phyloP scores from a whole-genome alignment of 192 early-diverging fungal species.

The Podila epigama region DNA sequence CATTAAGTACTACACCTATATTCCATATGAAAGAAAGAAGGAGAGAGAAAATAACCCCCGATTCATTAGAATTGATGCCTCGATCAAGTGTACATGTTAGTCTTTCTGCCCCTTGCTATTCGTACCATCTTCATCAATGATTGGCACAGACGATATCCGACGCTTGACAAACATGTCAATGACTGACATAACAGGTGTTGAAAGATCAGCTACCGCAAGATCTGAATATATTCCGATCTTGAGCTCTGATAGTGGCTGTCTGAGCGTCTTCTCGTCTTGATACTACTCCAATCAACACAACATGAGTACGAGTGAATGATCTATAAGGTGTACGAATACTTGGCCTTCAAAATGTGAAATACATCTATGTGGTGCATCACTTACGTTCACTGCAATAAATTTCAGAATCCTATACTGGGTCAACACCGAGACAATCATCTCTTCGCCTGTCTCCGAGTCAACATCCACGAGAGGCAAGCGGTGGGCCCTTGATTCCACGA shows the following conservation, averaged over 20 bases:
- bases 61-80: too few species aligned
- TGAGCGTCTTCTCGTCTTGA: slow-evolving; percentile 67
- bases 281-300: too few species aligned
- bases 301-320: too few species aligned
- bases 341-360: too few species aligned
- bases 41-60: too few species aligned
- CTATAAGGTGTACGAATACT: too few species aligned
- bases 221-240: slow-evolving; percentile 90
- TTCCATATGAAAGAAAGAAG: not conserved
- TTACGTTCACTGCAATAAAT: slow-evolving; percentile 86
- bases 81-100: too few species aligned
- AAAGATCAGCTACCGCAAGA: slow-evolving; percentile 79
- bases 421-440: slow-evolving; percentile 92
- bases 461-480: slow-evolving; percentile 90
- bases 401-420: slow-evolving; percentile 89
- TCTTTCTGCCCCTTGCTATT: not conserved
- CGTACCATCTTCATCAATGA: slow-evolving; percentile 84
- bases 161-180: slow-evolving; percentile 92
- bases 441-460: slow-evolving; percentile 73
- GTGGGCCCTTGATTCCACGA: slow-evolving; percentile 86
- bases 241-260: slow-evolving; percentile 76
- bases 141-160: slow-evolving; percentile 92
- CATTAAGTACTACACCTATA: slow-evolving; percentile 84
- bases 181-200: slow-evolving; percentile 86
- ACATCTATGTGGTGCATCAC: not conserved